Percentiles rank a stretch among this genome's conserved stretches.
Evolutionary conservation across 192 early-diverging fungal species (phyloP).

Genomic region (Funneliformis geosporum): DNA sequence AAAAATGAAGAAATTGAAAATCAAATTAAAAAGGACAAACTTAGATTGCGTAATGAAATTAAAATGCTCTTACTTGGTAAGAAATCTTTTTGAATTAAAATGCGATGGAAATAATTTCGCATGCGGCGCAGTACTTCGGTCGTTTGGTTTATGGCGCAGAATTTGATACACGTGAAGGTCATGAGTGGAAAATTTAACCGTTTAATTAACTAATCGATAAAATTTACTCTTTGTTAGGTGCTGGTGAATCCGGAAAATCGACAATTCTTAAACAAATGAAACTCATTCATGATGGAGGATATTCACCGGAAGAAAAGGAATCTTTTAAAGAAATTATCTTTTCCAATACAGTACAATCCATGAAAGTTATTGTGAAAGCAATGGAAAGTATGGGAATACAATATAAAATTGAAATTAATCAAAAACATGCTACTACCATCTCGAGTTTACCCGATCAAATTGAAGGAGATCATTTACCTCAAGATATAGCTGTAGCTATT

Average conservation of each 20-base stretch:
- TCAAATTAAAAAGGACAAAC: conserved; percentile 80
- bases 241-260: conserved; percentile 96
- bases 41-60: conserved; percentile 83
- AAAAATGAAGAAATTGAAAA: conserved; percentile 91
- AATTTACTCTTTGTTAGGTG: conserved; percentile 53
- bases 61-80: conserved; percentile 93
- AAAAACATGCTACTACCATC: conserved; percentile 71
- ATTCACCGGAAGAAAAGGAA: conserved; percentile 85
- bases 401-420: conserved; percentile 68
- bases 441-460: conserved; percentile 84
- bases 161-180: background rate
- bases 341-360: conserved; percentile 93
- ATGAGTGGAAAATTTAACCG: background rate
- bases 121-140: background rate
- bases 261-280: conserved; percentile 99
- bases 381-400: conserved; percentile 85
- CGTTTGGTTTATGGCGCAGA: background rate
- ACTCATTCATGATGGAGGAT: conserved; percentile 95
- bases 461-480: conserved; percentile 82
- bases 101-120: background rate
- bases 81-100: conserved; percentile 9
- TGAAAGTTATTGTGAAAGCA: conserved; percentile 93
- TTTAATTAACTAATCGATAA: background rate
- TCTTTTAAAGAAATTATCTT: conserved; percentile 96
- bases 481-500: conserved; percentile 78